Evolutionary conservation across 164 flowering plant genomes (phyloP).

Genomic region (Cinnamomum micranthum): DNA sequence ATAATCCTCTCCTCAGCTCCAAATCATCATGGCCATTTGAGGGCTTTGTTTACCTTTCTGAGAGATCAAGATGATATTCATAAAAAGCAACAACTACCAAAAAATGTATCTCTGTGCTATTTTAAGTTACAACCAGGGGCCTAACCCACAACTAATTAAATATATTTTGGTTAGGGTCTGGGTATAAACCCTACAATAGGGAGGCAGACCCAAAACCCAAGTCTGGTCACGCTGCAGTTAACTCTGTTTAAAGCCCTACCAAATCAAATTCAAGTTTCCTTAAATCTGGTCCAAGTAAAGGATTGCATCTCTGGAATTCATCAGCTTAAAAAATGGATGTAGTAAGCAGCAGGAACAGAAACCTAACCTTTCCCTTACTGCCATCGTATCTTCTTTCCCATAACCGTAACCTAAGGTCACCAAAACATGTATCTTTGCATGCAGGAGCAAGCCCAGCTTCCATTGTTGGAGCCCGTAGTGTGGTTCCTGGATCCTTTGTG

Average conservation of each 20-base stretch:
- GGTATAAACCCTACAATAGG: too few species aligned
- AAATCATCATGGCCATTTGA: too few species aligned
- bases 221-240: too few species aligned
- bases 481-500: slow-evolving; percentile 69
- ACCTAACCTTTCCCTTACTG: slow-evolving; percentile 76
- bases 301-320: not conserved
- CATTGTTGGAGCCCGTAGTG: slow-evolving; percentile 85
- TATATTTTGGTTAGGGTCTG: too few species aligned
- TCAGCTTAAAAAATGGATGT: not conserved
- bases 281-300: not conserved
- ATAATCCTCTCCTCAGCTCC: too few species aligned
- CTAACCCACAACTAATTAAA: too few species aligned
- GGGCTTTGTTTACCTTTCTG: too few species aligned
- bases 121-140: too few species aligned
- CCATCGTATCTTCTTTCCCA: slow-evolving; percentile 80
- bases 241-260: not conserved
- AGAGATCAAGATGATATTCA: too few species aligned
- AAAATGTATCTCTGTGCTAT: too few species aligned
- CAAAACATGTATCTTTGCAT: slow-evolving; percentile 87
- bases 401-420: slow-evolving; percentile 51
- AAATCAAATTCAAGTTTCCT: not conserved
- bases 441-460: slow-evolving; percentile 88
- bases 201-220: too few species aligned
- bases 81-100: too few species aligned
- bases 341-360: not conserved